Percentiles rank a stretch among this genome's conserved stretches.
These are phyloP conservation scores for Staphylotrichum tortipilum DNA, from an alignment of 495 filamentous ascomycete species.

Conservation along the genomic window DNA sequence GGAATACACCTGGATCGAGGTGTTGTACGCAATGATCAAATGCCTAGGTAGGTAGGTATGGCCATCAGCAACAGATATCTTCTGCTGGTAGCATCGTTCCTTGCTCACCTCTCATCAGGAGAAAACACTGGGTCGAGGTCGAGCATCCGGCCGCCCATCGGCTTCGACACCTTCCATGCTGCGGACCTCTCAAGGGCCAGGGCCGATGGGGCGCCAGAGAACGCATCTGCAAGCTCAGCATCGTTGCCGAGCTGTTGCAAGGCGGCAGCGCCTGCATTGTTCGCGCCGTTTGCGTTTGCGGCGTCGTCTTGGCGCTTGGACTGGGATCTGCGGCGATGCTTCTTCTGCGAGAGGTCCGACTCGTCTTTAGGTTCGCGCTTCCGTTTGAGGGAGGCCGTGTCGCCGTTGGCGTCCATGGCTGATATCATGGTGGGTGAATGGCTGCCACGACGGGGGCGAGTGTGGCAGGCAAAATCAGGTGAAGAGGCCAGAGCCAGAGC, in stretches of 20 bases:
- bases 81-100: not conserved
- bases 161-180: conserved; percentile 50
- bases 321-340: conserved; percentile 20
- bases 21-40: conserved; percentile 54
- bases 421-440: conserved; percentile 10
- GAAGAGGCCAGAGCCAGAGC: not conserved
- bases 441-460: not conserved
- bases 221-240: conserved; percentile 8
- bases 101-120: conserved; percentile 65
- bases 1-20: conserved; percentile 70
- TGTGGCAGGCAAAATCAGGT: too few relatives aligned
- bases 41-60: conserved; percentile 48
- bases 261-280: not conserved
- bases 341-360: conserved; percentile 16
- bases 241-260: conserved; percentile 5
- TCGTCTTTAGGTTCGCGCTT: conserved; percentile 29
- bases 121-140: conserved; percentile 73
- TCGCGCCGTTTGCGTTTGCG: not conserved
- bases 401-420: conserved; percentile 21
- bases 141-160: conserved; percentile 60
- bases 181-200: not conserved
- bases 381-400: conserved; percentile 25
- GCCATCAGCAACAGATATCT: conserved; percentile 25
- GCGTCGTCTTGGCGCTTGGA: conserved; percentile 11
- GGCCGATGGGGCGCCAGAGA: not conserved